phyloP scores from a whole-genome alignment of 345 rosid species.

The Brassica juncea region DNA sequence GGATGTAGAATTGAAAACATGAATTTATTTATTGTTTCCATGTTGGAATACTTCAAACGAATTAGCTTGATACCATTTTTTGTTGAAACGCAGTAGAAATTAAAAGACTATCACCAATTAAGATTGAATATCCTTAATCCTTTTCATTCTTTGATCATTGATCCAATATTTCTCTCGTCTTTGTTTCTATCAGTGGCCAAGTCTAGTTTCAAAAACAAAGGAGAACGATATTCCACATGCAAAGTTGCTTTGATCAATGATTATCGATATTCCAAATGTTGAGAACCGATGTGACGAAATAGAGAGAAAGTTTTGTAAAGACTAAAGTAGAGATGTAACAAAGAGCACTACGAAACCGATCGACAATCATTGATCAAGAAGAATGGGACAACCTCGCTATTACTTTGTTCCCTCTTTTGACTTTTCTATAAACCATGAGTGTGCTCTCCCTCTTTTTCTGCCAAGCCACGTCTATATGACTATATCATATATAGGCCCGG shows the following conservation, averaged over 20 bases:
- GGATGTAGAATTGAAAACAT: neutral
- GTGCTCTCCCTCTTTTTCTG: slow-evolving; percentile 20
- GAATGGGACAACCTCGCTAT: neutral
- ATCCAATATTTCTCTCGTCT: neutral
- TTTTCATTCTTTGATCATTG: neutral
- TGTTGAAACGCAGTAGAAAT: neutral
- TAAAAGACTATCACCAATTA: neutral
- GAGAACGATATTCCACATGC: neutral
- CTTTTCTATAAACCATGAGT: slow-evolving; percentile 20
- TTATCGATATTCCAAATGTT: neutral
- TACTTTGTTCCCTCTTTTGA: slow-evolving; percentile 18
- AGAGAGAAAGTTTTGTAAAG: neutral
- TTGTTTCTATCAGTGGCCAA: neutral
- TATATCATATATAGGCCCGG: no score
- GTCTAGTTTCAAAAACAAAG: neutral
- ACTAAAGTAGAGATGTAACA: neutral
- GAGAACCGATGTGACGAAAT: slow-evolving; percentile 15
- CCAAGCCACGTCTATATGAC: slow-evolving; percentile 17
- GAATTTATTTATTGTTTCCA: neutral
- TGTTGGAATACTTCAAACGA: neutral
- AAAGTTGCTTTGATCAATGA: neutral
- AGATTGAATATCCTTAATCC: neutral
- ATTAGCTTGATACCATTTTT: neutral
- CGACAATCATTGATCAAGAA: neutral
- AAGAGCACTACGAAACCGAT: neutral